Evolutionary conservation across 2,329 filamentous ascomycete species (phyloP), one percentile per base, ranked within the genome.

Genomic region (Aspergillus thermomutatus): DNA sequence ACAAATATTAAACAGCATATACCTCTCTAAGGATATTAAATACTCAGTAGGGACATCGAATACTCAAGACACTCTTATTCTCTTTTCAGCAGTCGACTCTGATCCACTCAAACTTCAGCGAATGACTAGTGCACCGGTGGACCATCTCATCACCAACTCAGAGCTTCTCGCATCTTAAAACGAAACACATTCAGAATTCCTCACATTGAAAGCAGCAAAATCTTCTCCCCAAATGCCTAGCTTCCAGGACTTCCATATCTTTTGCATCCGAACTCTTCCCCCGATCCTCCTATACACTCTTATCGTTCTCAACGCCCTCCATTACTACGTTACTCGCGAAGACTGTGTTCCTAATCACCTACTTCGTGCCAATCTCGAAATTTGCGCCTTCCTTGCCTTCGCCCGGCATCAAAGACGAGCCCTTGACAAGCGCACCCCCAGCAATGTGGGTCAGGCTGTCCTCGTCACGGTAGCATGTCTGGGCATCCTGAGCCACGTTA

Each of bases 241-340:
- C 31, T 17, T 14, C 31, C 2, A 34, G 2, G 14, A 6, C 14
- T 34, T 34, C 31, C 5, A 17, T 17, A 7, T 7, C 14, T 34
- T 17, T 7, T 34, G 31, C 31, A 3, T 10, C 37, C 50, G 34
- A 45, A 9, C 19, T n/a, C 5, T 23, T 17, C 23, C 4, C 25
- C 23, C 23, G 8, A 37, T 50, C 9, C 3, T 31, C 0, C 10
- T 50, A 21, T 28, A 28, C 10, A 11, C 4, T 21, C 10, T 41
- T 21, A 37, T 53, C n/a, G 3, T 41, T 48, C 27, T 47, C 43
- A 37, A 41, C 28, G 40, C 26, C 51, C 17, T 37, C 19, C 43
- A 37, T 9, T 53, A 53, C 43, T 53, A 53, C 37, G 51, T 48
- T 49, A 26, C 34, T 26, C 51, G 21, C 11, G 27, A 48, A 26